Evolutionary conservation across 2,329 filamentous ascomycete genomes (phyloP).

Genomic region (Paraconiothyrium sp.): DNA sequence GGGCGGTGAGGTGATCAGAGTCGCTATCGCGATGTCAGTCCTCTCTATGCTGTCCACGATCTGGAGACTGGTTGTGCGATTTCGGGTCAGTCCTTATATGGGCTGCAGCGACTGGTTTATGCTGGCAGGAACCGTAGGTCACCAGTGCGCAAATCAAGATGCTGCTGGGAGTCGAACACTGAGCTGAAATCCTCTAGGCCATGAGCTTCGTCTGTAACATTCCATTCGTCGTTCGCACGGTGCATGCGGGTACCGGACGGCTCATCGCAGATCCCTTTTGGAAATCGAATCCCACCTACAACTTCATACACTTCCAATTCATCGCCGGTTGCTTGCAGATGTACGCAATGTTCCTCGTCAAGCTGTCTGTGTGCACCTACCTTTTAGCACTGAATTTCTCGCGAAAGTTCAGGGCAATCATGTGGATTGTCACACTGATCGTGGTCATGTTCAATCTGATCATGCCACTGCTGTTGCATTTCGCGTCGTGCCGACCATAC

Average conservation of each 20-base stretch:
- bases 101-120: slow-evolving; percentile 20
- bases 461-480: slow-evolving; percentile 15
- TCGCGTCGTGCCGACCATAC: slow-evolving; percentile 17
- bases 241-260: slow-evolving; percentile 20
- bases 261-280: slow-evolving; percentile 24
- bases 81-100: slow-evolving; percentile 9
- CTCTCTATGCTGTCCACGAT: slow-evolving; percentile 5
- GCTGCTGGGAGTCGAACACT: not conserved
- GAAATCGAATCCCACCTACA: slow-evolving; percentile 5
- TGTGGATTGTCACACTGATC: slow-evolving; percentile 20
- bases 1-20: slow-evolving; percentile 17
- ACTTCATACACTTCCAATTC: slow-evolving; percentile 18
- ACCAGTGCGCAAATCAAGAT: not conserved
- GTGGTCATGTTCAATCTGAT: slow-evolving; percentile 22
- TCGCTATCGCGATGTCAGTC: slow-evolving; percentile 19
- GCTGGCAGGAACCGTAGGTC: slow-evolving; percentile 21
- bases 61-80: slow-evolving; percentile 19
- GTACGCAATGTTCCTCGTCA: slow-evolving; percentile 27
- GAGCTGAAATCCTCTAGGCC: slow-evolving; percentile 3
- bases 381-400: slow-evolving; percentile 27
- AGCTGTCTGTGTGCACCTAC: slow-evolving; percentile 27
- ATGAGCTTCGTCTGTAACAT: slow-evolving; percentile 15
- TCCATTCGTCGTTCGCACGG: slow-evolving; percentile 10
- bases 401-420: slow-evolving; percentile 19
- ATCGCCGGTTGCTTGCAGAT: slow-evolving; percentile 22